Evolutionary conservation across 495 filamentous ascomycete species (phyloP).

Genomic region (Lineolata rhizophorae): DNA sequence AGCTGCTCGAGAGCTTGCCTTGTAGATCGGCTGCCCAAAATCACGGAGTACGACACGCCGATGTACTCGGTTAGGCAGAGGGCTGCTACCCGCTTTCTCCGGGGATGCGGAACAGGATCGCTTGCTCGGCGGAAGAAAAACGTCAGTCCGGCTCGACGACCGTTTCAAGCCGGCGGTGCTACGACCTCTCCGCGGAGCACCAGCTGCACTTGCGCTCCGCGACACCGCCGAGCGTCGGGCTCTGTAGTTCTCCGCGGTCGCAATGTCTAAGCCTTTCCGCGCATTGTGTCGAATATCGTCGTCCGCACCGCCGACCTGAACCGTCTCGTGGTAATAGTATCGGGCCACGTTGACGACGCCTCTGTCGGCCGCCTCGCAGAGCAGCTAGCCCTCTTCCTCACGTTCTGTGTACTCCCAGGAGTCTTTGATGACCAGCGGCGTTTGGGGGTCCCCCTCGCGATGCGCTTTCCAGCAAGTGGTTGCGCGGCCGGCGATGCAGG

Average conservation of each 20-base stretch:
- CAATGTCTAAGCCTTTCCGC: constrained; percentile 17
- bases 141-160: constrained; percentile 15
- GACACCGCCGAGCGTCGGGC: constrained; percentile 9
- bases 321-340: constrained; percentile 26
- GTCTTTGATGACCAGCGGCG: constrained; percentile 25
- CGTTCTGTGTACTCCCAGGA: constrained; percentile 26
- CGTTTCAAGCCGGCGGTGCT: constrained; percentile 15
- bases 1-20: constrained; percentile 18
- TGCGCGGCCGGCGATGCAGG: constrained; percentile 21
- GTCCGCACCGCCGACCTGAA: constrained; percentile 13
- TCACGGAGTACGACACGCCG: constrained; percentile 22
- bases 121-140: constrained; percentile 17
- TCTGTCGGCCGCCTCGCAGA: constrained; percentile 18
- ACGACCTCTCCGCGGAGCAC: constrained; percentile 9
- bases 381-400: constrained; percentile 22
- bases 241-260: constrained; percentile 16
- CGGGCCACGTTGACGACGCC: constrained; percentile 20
- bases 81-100: constrained; percentile 5
- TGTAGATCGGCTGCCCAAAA: constrained; percentile 19
- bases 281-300: constrained; percentile 20
- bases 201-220: too few species aligned
- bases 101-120: constrained; percentile 18
- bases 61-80: constrained; percentile 19
- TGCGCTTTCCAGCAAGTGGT: too few species aligned
- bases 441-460: constrained; percentile 16